These are phyloP conservation scores for Boletus speciosus DNA, from an alignment of 768 basidiomycete genomes.

Conservation along the genomic window DNA sequence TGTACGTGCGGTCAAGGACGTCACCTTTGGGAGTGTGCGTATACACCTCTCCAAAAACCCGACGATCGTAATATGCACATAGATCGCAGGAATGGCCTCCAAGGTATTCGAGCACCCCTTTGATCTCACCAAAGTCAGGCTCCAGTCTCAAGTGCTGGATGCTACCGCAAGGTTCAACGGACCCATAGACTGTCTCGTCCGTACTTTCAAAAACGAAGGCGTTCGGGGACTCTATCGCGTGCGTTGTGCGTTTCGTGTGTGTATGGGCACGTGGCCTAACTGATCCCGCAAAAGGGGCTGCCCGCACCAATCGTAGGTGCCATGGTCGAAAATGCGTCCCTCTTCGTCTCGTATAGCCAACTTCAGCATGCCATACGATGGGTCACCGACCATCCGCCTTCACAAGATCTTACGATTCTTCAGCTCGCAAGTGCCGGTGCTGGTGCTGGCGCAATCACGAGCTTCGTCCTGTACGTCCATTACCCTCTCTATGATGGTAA, in stretches of 20 bases:
- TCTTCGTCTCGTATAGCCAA: constrained; percentile 85
- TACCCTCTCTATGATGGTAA: no score
- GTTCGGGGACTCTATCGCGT: constrained; percentile 85
- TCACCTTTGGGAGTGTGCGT: constrained; percentile 57
- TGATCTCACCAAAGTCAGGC: constrained; percentile 90
- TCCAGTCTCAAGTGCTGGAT: constrained; percentile 87
- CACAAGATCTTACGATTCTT: constrained; percentile 50
- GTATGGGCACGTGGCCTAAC: background rate
- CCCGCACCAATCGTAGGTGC: constrained; percentile 90
- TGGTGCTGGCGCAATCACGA: constrained; percentile 82
- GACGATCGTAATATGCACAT: background rate
- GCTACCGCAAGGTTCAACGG: constrained; percentile 70
- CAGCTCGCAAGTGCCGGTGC: constrained; percentile 80
- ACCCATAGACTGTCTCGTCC: constrained; percentile 79
- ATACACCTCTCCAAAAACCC: background rate
- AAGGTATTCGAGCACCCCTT: constrained; percentile 92
- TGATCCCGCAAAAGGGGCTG: constrained; percentile 57
- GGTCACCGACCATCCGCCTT: constrained; percentile 31
- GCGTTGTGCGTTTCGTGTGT: constrained; percentile 26
- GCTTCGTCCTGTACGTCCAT: constrained; percentile 74
- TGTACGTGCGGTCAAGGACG: constrained; percentile 40
- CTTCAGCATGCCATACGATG: constrained; percentile 60
- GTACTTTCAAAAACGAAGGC: constrained; percentile 82
- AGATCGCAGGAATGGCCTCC: constrained; percentile 85
- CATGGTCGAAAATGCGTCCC: constrained; percentile 85